Evolutionary conservation across 139 green algal species (phyloP), one percentile per base, ranked within the genome.

Genomic region (Asterochloris sp.): DNA sequence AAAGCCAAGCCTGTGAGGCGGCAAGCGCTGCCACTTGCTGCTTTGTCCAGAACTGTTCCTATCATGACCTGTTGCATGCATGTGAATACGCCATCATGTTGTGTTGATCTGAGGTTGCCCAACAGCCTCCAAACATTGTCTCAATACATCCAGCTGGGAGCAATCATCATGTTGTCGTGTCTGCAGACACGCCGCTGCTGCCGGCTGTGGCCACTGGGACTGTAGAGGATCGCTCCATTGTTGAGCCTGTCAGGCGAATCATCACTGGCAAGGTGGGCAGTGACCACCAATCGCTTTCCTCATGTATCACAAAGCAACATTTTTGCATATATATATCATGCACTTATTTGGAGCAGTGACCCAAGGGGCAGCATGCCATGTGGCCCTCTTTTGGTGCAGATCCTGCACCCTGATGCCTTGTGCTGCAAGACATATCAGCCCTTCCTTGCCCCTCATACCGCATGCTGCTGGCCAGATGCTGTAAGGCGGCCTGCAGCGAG

Each of bases 171-270:
- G 38, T 6, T 6, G 6, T 54, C 4, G 6, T 54, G 2, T 54
- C 38, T 54, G 38, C 38, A 54, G 38, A 98, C 91, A 99, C 96
- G 19, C 96, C 96, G 23, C 91, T 99, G 69, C 90, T 99, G 82
- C 96, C 96, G 2, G 93, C 94, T 17, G 93, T 96, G 60, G 92
- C 92, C 14, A 94, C 92, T 9, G 96, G 96, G 8, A 97, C 95
- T 11, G 91, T 97, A 75, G 96, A 98, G 86, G 92, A 97, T 87
- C 88, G 96, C 12, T 97, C 92, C 78, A 98, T 99, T 28, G 94
- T 98, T 29, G 96, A 99, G 89, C 91, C 94, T 0, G 92, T 98
- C n/a, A 87, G 94, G 11, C 69, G 62, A 23, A 85, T 90, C 27
- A 69, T 91, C 27, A 68, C 64, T 26, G 66, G 24, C 38, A 92